Conservation (phyloP, 2,329 filamentous ascomycete genomes). For the Escovopsis sp. region DNA sequence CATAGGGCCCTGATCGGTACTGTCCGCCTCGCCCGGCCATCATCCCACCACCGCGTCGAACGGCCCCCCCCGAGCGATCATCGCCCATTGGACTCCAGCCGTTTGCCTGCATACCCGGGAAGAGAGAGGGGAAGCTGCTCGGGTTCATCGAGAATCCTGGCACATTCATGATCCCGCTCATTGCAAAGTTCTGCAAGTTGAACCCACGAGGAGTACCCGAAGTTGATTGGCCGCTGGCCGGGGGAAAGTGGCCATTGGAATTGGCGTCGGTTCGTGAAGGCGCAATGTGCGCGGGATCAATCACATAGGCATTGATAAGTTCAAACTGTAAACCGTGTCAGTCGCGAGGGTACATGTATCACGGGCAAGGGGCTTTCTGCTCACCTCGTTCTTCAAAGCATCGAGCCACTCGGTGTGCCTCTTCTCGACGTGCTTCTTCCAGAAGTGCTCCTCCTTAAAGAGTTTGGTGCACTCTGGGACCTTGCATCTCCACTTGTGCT, state of each 20-base stretch:
- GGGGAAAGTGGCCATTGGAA: conserved; percentile 88
- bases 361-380: conserved; percentile 15
- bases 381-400: conserved; percentile 66
- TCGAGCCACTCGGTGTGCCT: conserved; percentile 82
- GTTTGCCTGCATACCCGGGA: conserved; percentile 34
- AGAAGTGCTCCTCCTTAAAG: conserved; percentile 95
- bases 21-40: conserved; percentile 35
- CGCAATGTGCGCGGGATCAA: conserved; percentile 89
- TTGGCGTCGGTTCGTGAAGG: conserved; percentile 88
- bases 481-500: conserved; percentile 92
- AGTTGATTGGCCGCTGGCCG: conserved; percentile 58
- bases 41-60: conserved; percentile 48
- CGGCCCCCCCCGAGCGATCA: conserved; percentile 49
- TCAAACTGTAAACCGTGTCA: conserved; percentile 44
- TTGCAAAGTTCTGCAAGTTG: conserved; percentile 60
- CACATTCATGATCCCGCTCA: conserved; percentile 45
- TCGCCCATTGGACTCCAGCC: conserved; percentile 38
- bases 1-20: conserved; percentile 58
- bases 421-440: conserved; percentile 97
- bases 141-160: conserved; percentile 40
- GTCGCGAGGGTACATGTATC: conserved; percentile 1
- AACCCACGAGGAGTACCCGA: conserved; percentile 85
- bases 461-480: conserved; percentile 92
- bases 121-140: conserved; percentile 37
- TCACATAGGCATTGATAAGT: conserved; percentile 84